phyloP scores from a whole-genome alignment of 305 asterid genomes.

The Ajuga reptans region DNA sequence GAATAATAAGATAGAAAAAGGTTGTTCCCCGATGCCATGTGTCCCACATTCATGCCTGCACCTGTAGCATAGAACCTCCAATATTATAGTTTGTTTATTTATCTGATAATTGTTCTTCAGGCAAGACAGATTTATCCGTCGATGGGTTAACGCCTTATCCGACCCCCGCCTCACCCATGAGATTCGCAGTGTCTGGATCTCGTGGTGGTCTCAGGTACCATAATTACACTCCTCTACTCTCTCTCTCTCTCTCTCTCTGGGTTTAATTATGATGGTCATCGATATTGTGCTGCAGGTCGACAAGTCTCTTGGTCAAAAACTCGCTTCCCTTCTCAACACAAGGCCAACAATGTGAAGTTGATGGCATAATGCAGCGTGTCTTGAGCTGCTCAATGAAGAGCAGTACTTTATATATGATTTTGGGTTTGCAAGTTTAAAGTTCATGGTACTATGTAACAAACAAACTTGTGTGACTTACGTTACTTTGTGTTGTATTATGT shows the following conservation, averaged over 20 bases:
- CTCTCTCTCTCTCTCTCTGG: not conserved
- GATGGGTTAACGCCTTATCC: slow-evolving; percentile 69
- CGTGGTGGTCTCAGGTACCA: slow-evolving; percentile 79
- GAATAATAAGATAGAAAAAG: too few species aligned
- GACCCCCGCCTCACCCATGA: slow-evolving; percentile 79
- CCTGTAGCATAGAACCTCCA: too few species aligned
- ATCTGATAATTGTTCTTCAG: slow-evolving; percentile 26
- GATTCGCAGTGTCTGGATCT: slow-evolving; percentile 72
- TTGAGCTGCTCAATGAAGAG: not conserved
- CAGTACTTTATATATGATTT: not conserved
- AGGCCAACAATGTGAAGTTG: slow-evolving; percentile 61
- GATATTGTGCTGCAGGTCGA: slow-evolving; percentile 44
- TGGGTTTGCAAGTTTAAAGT: slow-evolving; percentile 3
- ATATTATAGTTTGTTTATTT: not conserved
- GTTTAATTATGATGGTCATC: not conserved
- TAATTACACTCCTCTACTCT: not conserved
- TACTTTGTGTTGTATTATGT: not conserved
- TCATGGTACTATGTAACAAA: not conserved
- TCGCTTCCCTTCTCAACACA: slow-evolving; percentile 59
- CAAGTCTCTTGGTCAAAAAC: slow-evolving; percentile 71
- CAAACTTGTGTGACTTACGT: not conserved
- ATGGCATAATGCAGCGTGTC: not conserved
- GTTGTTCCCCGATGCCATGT: too few species aligned
- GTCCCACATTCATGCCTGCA: too few species aligned
- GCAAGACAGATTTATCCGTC: slow-evolving; percentile 63